These are phyloP conservation scores for Zymoseptoria ardabiliae DNA, from an alignment of 2,329 filamentous ascomycete species.

Conservation along the genomic window DNA sequence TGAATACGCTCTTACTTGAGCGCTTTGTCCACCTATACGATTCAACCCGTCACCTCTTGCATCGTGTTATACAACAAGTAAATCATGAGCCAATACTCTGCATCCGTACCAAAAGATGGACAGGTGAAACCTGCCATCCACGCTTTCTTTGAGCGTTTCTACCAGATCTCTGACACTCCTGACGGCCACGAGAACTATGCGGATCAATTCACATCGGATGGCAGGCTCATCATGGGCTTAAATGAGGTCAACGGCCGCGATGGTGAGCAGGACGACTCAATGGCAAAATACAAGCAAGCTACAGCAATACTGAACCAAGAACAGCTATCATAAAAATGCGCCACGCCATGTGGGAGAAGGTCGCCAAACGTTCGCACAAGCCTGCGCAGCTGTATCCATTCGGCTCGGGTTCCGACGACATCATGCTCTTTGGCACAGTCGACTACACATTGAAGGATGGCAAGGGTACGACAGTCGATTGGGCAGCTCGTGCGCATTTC, in stretches of 20 bases:
- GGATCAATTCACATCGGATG: constrained; percentile 42
- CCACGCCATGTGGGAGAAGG: constrained; percentile 48
- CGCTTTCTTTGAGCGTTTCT: constrained; percentile 42
- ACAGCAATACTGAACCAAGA: background rate
- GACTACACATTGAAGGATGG: constrained; percentile 48
- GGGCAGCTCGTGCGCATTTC: constrained; percentile 50
- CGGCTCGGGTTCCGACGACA: constrained; percentile 39
- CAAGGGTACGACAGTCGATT: constrained; percentile 40
- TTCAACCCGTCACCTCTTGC: too few species aligned
- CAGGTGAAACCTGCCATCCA: constrained; percentile 36
- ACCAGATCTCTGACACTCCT: constrained; percentile 41
- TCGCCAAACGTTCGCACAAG: constrained; percentile 41
- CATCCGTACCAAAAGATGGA: constrained; percentile 21
- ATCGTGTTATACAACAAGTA: background rate
- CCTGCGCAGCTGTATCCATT: constrained; percentile 46
- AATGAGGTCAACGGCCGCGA: constrained; percentile 40
- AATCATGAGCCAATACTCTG: constrained; percentile 27
- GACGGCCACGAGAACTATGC: constrained; percentile 44
- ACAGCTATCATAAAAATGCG: constrained; percentile 46
- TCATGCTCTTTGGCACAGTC: constrained; percentile 50
- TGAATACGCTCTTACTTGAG: background rate
- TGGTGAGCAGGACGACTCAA: constrained; percentile 30
- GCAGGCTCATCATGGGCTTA: constrained; percentile 46
- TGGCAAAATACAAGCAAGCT: background rate
- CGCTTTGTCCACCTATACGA: too few species aligned